Evolutionary conservation across 1,284 basidiomycete species (phyloP).

Genomic region (Athelia sp.): DNA sequence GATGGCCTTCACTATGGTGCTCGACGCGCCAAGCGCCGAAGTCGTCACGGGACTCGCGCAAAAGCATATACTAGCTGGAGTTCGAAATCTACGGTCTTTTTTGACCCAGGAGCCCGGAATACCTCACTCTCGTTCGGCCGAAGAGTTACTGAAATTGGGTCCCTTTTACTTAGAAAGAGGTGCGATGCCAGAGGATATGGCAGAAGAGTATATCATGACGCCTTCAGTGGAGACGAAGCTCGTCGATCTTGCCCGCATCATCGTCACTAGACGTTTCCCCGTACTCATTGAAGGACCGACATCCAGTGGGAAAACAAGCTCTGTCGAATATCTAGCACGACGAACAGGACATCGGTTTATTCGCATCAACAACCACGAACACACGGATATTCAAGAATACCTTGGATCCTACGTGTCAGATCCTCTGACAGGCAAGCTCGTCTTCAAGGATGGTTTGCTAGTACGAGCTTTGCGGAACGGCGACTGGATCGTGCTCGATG

Average conservation of each 20-base stretch:
- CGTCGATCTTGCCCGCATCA: constrained; percentile 87
- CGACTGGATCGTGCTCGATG: constrained; percentile 98
- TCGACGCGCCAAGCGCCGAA: constrained; percentile 74
- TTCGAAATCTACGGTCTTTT: constrained; percentile 78
- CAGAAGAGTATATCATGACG: constrained; percentile 89
- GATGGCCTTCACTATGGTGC: constrained; percentile 97
- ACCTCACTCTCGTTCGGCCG: constrained; percentile 42
- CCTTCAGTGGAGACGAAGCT: constrained; percentile 96
- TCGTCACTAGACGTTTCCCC: constrained; percentile 86
- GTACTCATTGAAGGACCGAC: constrained; percentile 98
- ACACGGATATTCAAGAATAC: constrained; percentile 99
- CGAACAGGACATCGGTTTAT: constrained; percentile 95
- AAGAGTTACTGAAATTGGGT: constrained; percentile 80
- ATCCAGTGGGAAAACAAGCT: constrained; percentile 96
- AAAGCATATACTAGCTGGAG: constrained; percentile 77
- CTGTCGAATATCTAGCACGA: constrained; percentile 92
- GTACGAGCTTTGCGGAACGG: constrained; percentile 90
- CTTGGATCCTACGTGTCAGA: constrained; percentile 97
- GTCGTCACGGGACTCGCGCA: constrained; percentile 71
- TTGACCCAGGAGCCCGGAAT: constrained; percentile 63
- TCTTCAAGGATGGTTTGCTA: constrained; percentile 92
- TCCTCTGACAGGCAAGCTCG: constrained; percentile 84
- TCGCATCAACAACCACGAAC: constrained; percentile 99
- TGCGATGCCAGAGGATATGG: constrained; percentile 54
- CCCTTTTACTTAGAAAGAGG: constrained; percentile 90